phyloP scores from a whole-genome alignment of 108 stramenopile genomes.

The Nitzschia inconspicua region DNA sequence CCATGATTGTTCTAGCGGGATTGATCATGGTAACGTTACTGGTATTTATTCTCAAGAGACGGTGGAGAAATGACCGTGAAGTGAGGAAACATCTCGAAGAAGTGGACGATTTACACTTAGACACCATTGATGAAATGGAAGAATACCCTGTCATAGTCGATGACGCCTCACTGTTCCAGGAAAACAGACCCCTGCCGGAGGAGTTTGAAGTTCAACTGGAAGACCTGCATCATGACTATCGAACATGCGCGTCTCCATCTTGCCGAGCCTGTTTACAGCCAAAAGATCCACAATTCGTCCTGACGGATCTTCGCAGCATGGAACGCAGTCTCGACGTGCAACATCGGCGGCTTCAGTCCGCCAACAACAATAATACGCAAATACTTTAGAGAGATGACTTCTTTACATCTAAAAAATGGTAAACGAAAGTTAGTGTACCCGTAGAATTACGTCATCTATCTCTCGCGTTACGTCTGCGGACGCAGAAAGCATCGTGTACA shows the following conservation, averaged over 20 bases:
- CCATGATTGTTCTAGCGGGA: background rate
- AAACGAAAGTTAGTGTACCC: too few species aligned
- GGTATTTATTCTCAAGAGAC: background rate
- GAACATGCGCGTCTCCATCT: conserved; percentile 3
- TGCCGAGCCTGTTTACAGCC: background rate
- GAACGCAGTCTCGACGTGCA: too few species aligned
- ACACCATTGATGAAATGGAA: background rate
- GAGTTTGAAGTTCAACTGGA: background rate
- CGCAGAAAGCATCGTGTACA: too few species aligned
- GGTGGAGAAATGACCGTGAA: background rate
- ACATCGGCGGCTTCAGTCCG: too few species aligned
- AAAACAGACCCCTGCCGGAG: background rate
- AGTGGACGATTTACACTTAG: background rate
- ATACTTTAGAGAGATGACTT: too few species aligned
- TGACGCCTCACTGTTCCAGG: background rate
- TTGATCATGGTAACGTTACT: background rate
- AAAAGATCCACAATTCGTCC: background rate
- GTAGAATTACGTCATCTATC: too few species aligned
- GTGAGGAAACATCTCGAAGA: background rate
- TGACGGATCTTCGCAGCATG: too few species aligned
- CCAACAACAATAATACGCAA: too few species aligned
- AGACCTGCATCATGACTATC: background rate
- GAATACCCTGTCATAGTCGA: background rate
- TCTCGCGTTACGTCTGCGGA: too few species aligned
- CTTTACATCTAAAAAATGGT: too few species aligned